These are phyloP conservation scores for Biscogniauxia marginata DNA, from an alignment of 2,329 filamentous ascomycete genomes.

Conservation along the genomic window DNA sequence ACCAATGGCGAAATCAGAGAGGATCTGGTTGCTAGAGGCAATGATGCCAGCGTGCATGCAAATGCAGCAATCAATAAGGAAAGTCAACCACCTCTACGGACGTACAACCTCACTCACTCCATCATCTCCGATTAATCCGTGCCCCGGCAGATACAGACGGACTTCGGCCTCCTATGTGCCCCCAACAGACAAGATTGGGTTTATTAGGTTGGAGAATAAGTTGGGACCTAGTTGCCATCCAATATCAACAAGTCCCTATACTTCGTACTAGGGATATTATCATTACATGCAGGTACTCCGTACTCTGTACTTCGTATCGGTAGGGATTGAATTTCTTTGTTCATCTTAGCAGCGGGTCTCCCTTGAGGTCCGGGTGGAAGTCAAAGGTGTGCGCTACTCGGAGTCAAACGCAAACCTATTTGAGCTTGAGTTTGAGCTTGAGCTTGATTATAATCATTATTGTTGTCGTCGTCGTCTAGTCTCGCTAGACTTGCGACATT, in stretches of 20 bases:
- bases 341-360: neutral
- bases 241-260: neutral
- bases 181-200: neutral
- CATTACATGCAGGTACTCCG: neutral
- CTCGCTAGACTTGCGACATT: neutral
- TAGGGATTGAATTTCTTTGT: neutral
- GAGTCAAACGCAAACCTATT: no score
- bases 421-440: neutral
- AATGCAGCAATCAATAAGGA: constrained; percentile 11
- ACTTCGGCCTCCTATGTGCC: neutral
- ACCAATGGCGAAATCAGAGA: constrained; percentile 2
- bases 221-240: neutral
- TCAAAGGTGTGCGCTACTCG: neutral
- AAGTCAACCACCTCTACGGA: constrained; percentile 2
- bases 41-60: constrained; percentile 29
- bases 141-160: neutral
- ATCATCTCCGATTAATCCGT: neutral
- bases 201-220: neutral
- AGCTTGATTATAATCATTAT: neutral
- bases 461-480: neutral
- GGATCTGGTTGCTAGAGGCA: constrained; percentile 11
- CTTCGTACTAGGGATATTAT: neutral
- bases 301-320: neutral
- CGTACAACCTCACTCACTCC: neutral
- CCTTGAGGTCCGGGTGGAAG: neutral